Evolutionary conservation across 495 filamentous ascomycete species (phyloP), one percentile per base, ranked within the genome.

Genomic region (Penicillium daleae): DNA sequence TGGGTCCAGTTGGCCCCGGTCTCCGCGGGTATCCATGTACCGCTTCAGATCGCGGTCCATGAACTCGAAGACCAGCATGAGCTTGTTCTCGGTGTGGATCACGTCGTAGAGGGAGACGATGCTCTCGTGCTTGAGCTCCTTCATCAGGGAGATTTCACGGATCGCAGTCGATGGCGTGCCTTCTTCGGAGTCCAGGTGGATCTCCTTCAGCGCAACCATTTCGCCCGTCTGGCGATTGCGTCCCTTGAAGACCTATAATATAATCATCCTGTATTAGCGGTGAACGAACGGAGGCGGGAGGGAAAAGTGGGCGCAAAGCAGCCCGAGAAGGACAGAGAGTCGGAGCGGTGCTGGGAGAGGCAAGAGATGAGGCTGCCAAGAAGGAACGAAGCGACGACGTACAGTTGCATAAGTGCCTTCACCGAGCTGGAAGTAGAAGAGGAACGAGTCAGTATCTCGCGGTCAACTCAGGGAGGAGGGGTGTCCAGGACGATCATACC

Each of bases 41-140:
- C 94, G 95, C 83, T 99, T 99, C n/a, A 99, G 81, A 70, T 99
- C 95, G 67, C 93, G 88, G 76, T 99, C 95, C 89, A 99, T 96
- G 75, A 89, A 97, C 76, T 99, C 95, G 66, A 97, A 97, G 15
- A 99, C 95, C 39, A 99, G 90, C 92, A 98, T 98, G 46, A 99
- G 86, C 74, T 99, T 99, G 80, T 98, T 97, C 77, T 99, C 95
- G 58, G 95, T 98, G 74, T 99, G 95, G 68, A 99, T 97, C 33
- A 99, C 96, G 80, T 99, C 96, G 81, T 98, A 90, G 1, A 99
- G 89, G 52, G 91, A 93, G 59, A 99, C 94, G 61, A 98, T 97
- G 73, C 96, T 97, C 69, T 96, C 91, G 78, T 99, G 92, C 76
- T 97, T 98, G 70, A 98, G 86, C 77, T 99, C 95, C 78, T 99